Evolutionary conservation across 306 rosid species (phyloP), one percentile per base, ranked within the genome.

Genomic region (Pterocarpus santalinus): DNA sequence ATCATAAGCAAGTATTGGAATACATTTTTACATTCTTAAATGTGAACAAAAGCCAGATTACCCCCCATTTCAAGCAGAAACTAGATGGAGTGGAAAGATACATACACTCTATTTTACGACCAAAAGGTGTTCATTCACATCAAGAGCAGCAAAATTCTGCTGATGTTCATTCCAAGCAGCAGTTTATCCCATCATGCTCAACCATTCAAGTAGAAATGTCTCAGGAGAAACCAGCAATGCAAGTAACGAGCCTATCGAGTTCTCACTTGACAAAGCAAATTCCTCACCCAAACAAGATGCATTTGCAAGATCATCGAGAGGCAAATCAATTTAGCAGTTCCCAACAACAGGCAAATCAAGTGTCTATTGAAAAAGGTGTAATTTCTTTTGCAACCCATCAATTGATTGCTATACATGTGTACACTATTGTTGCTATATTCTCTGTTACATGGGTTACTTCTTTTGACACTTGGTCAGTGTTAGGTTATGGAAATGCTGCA

Each of bases 1-100:
- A 0, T 0, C 1, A 1, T 5, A 77, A 43, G 41, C 68, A 0
- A 33, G 0, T 0, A 4, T 0, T 76, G 17, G 81, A 82, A 39
- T 5, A 2, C 1, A 3, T 67, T 82, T 62, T 85, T 41, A 1
- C 5, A 5, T 8, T 39, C 76, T 71, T 88, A 38, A 53, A 22
- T n/a, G 73, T 82, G 61, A 41, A 44, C 5, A 85, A 80, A 80
- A 80, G 74, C 66, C 61, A 82, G 34, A 85, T 88, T 35, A 68
- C 64, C n/a, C 6, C 44, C 8, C 58, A 58, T 8, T 55, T 61
- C 34, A 65, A 36, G 39, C 56, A 34, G 71, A 66, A 5, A 32
- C 70, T 78, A 64, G 69, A 30, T 2, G 1, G 0, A 22, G 30
- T 36, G 55, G 80, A 87, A 28, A 2, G 30, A n/a, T 16, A 28